Evolutionary conservation across 2,329 filamentous ascomycete species (phyloP).

Genomic region (Fusarium transvaalense): DNA sequence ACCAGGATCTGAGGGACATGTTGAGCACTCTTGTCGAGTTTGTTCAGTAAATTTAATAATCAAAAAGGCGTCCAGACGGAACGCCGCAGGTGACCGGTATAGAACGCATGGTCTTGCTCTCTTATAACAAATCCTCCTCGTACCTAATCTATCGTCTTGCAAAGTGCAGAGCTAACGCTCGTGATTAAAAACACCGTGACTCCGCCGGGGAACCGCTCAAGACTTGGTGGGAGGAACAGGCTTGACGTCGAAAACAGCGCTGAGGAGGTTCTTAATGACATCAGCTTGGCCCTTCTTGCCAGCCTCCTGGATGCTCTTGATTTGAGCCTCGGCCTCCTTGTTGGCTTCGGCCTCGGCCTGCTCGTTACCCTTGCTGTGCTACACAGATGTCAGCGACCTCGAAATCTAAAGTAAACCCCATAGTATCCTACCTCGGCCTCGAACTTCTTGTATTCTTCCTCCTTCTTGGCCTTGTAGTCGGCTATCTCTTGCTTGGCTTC

Average conservation of each 20-base stretch:
- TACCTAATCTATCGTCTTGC: slow-evolving; percentile 19
- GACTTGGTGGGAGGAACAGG: slow-evolving; percentile 66
- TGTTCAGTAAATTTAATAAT: slow-evolving; percentile 54
- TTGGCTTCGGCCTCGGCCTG: slow-evolving; percentile 84
- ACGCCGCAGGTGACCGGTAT: slow-evolving; percentile 31
- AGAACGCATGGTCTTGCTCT: slow-evolving; percentile 35
- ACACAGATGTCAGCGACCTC: slow-evolving; percentile 28
- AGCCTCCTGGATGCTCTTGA: slow-evolving; percentile 83
- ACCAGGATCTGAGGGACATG: slow-evolving; percentile 69
- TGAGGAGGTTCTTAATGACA: slow-evolving; percentile 85
- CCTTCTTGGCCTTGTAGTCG: slow-evolving; percentile 88
- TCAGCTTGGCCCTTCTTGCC: slow-evolving; percentile 83
- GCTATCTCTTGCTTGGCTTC: slow-evolving; percentile 99
- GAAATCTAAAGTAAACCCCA: no score
- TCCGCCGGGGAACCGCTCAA: slow-evolving; percentile 33
- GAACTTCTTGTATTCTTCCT: slow-evolving; percentile 94
- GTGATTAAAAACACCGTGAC: slow-evolving; percentile 25
- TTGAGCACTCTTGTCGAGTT: slow-evolving; percentile 65
- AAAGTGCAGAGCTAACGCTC: slow-evolving; percentile 27
- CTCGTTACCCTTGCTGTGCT: slow-evolving; percentile 94
- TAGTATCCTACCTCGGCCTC: slow-evolving; percentile 73
- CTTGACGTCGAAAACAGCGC: slow-evolving; percentile 86
- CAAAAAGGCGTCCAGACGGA: slow-evolving; percentile 31
- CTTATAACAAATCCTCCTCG: slow-evolving; percentile 31
- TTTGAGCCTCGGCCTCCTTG: slow-evolving; percentile 80